phyloP scores from a whole-genome alignment of 257 asterid species.

The Eustoma russellianum region DNA sequence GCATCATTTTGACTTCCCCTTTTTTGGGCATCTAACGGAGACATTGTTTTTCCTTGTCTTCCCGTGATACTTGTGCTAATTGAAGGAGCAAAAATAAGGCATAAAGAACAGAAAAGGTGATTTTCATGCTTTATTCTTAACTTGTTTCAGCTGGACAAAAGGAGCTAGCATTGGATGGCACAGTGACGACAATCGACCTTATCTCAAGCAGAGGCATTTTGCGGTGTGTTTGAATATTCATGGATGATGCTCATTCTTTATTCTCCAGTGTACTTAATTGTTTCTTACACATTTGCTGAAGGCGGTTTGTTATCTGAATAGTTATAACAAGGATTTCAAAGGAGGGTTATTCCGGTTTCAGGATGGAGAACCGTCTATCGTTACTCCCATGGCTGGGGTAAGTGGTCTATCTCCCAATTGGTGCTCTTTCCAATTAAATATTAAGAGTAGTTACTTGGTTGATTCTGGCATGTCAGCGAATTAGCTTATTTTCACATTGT shows the following conservation, averaged over 20 bases:
- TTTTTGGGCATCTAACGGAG: background rate
- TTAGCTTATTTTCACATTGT: too few relatives aligned
- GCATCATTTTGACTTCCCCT: background rate
- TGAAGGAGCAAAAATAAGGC: background rate
- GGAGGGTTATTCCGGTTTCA: slow-evolving; percentile 91
- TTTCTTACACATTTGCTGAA: slow-evolving; percentile 23
- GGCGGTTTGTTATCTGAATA: slow-evolving; percentile 88
- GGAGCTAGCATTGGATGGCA: slow-evolving; percentile 98
- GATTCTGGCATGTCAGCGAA: background rate
- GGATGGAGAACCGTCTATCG: slow-evolving; percentile 73
- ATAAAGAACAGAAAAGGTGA: background rate
- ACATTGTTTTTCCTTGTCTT: too few relatives aligned
- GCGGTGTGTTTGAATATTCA: slow-evolving; percentile 31
- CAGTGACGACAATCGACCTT: slow-evolving; percentile 81
- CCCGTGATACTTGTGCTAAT: background rate
- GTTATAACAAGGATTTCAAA: slow-evolving; percentile 45
- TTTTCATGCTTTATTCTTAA: slow-evolving; percentile 1
- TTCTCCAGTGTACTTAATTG: background rate
- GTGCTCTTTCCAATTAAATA: background rate
- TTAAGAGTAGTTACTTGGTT: background rate
- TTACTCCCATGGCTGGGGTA: slow-evolving; percentile 80
- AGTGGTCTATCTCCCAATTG: slow-evolving; percentile 14
- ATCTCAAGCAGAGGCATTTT: slow-evolving; percentile 82
- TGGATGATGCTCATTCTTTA: background rate
- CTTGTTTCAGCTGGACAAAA: slow-evolving; percentile 60